Base-by-base conservation (phyloP, 805 yeast genomes). In the Ogataea methanolica region DNA sequence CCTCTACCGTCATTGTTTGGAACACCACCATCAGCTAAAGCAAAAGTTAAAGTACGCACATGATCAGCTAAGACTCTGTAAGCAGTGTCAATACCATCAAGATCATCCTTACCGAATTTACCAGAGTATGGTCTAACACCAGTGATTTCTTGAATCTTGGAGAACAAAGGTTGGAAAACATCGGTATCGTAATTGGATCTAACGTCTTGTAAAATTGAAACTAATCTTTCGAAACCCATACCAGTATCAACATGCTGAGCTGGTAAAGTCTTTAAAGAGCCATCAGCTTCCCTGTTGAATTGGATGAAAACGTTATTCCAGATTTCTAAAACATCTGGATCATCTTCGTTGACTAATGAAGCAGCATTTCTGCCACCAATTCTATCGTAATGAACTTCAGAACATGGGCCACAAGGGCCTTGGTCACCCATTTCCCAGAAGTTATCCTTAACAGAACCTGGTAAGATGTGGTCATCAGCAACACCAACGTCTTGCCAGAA, bases 341-440 rank as follows among this genome's bases (percentile, higher is more conserved):
- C 99, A 71, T 94, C 99, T 82, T 80, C 81, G 67, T 94, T 94
- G 60, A 94, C 99, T 55, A 95, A 76, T 53, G 70, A 61, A 17
- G 97, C 75, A 46, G 98, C 99, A 63, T 94, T 92, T 75, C 99
- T 85, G 49, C 98, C 97, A 56, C 99, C 99, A 55, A 94, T 90
- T 72, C 99, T 83, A 70, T 94, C 99, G 68, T 89, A 94, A 70
- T 94, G 99, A 58, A 94, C 79, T 71, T 94, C 99, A 22, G 96
- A 86, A 73, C 99, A 95, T 44, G 99, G 99, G 53, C 99, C 99
- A 75, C 99, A 94, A 42, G 99, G 99, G 57, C 99, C 99, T 74
- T 92, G 98, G 65, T 95, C 99, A 61, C 99, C 99, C 99, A 94
- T 94, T 75, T 94, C 99, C 99, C 99, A 94, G 71, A 94, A 94